These are phyloP conservation scores for Coniosporium apollinis DNA, from an alignment of 495 filamentous ascomycete species.

Conservation along the genomic window DNA sequence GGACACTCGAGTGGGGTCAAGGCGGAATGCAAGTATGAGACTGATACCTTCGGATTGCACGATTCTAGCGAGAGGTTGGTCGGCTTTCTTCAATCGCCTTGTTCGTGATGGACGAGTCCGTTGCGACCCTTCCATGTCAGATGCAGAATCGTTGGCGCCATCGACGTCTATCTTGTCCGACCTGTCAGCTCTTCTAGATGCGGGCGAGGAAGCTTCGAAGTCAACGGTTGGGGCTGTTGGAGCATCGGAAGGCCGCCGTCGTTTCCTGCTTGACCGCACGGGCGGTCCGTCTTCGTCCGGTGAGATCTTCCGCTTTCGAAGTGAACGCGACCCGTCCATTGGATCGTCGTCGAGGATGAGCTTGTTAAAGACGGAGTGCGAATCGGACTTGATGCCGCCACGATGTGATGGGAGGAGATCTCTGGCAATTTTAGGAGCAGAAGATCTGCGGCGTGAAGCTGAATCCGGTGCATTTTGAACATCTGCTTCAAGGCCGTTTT, in stretches of 20 bases:
- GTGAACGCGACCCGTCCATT: constrained; percentile 67
- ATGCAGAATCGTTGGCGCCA: background rate
- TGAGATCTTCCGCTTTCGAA: constrained; percentile 71
- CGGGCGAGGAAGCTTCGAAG: background rate
- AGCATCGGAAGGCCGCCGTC: constrained; percentile 12
- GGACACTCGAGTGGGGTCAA: constrained; percentile 40
- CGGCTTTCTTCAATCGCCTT: constrained; percentile 10
- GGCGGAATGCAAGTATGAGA: constrained; percentile 40
- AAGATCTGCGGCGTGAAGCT: constrained; percentile 22
- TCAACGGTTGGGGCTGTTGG: background rate
- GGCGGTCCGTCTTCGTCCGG: constrained; percentile 31
- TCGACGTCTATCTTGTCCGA: constrained; percentile 7
- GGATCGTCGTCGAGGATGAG: constrained; percentile 65
- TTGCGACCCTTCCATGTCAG: background rate
- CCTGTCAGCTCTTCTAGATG: constrained; percentile 22
- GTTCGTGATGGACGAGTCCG: background rate
- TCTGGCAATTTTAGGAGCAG: constrained; percentile 31
- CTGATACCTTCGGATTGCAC: constrained; percentile 23
- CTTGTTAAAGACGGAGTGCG: constrained; percentile 73
- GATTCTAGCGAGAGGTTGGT: constrained; percentile 17
- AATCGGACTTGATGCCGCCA: constrained; percentile 52
- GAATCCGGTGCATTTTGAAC: constrained; percentile 21
- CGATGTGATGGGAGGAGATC: constrained; percentile 63
- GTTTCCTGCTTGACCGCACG: constrained; percentile 21
- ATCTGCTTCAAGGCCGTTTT: constrained; percentile 39